Evolutionary conservation across 23 red algal species (phyloP).

Genomic region (Porphyridium purpureum): DNA sequence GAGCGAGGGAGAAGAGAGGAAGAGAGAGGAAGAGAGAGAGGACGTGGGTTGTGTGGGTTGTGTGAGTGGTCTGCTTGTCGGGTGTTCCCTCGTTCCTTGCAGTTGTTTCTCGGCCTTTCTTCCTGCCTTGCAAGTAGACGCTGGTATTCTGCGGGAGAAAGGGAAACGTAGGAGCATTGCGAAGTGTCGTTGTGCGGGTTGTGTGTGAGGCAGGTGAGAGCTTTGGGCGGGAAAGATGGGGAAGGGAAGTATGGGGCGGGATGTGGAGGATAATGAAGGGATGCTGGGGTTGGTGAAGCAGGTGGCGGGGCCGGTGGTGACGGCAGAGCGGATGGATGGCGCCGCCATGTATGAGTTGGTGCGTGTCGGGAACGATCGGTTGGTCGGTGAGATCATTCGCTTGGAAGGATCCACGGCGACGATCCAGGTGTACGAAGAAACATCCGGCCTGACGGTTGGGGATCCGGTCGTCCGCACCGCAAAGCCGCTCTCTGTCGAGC

Average conservation of each 20-base stretch:
- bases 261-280: slow-evolving; percentile 21
- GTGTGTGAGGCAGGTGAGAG: too few relatives aligned
- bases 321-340: slow-evolving; percentile 74
- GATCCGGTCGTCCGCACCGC: slow-evolving; percentile 89
- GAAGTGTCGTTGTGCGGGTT: too few relatives aligned
- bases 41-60: too few relatives aligned
- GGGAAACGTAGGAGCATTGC: too few relatives aligned
- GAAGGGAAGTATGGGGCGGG: slow-evolving; percentile 39
- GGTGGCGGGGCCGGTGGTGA: slow-evolving; percentile 94
- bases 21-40: too few relatives aligned
- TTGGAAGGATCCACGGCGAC: slow-evolving; percentile 78
- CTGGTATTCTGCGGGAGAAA: too few relatives aligned
- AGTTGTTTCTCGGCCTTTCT: too few relatives aligned
- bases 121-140: too few relatives aligned
- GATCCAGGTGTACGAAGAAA: slow-evolving; percentile 97
- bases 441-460: slow-evolving; percentile 71
- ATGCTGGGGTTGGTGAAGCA: slow-evolving; percentile 54
- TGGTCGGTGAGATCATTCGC: slow-evolving; percentile 98
- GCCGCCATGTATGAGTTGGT: slow-evolving; percentile 99
- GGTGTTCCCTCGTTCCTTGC: too few relatives aligned
- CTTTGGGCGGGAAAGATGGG: too few relatives aligned
- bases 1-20: too few relatives aligned
- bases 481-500: slow-evolving; percentile 90
- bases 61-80: too few relatives aligned
- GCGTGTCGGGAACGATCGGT: slow-evolving; percentile 57